Conservation (phyloP, 192 early-diverging fungal species). For the Backusella luteola region DNA sequence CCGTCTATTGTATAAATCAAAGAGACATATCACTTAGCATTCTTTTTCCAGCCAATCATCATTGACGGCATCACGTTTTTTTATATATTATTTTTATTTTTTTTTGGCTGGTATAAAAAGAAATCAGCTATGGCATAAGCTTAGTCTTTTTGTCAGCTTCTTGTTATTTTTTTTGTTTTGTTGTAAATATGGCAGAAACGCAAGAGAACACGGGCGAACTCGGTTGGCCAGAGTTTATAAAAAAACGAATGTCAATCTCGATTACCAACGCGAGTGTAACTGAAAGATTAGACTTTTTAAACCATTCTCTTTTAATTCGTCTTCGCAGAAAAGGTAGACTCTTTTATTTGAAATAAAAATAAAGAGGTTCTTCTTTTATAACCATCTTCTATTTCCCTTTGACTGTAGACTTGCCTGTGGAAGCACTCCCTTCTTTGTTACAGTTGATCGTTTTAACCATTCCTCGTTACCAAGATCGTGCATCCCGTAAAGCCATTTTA, state of each 20-base stretch:
- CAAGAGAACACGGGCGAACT: constrained; percentile 36
- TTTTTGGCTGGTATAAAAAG: neutral
- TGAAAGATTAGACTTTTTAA: constrained; percentile 47
- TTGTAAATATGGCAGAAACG: constrained; percentile 12
- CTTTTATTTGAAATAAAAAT: neutral
- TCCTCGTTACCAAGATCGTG: constrained; percentile 66
- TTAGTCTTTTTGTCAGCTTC: neutral
- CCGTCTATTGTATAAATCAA: too few relatives aligned
- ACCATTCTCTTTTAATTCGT: constrained; percentile 42
- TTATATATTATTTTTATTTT: neutral
- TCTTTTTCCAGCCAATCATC: neutral
- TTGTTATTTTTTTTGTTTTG: neutral
- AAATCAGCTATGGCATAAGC: neutral
- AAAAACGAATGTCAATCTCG: constrained; percentile 40
- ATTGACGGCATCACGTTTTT: neutral
- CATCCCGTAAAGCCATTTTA: constrained; percentile 59
- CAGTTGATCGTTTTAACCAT: constrained; percentile 57
- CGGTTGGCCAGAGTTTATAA: constrained; percentile 57
- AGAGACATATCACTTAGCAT: neutral
- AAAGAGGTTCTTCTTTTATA: neutral
- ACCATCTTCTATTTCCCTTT: neutral
- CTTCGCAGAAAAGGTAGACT: constrained; percentile 46
- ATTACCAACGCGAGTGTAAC: constrained; percentile 55
- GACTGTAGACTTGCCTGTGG: constrained; percentile 42
- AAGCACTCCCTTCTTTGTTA: constrained; percentile 46